Conservation (phyloP, 495 filamentous ascomycete species). For the Glonium stellatum region DNA sequence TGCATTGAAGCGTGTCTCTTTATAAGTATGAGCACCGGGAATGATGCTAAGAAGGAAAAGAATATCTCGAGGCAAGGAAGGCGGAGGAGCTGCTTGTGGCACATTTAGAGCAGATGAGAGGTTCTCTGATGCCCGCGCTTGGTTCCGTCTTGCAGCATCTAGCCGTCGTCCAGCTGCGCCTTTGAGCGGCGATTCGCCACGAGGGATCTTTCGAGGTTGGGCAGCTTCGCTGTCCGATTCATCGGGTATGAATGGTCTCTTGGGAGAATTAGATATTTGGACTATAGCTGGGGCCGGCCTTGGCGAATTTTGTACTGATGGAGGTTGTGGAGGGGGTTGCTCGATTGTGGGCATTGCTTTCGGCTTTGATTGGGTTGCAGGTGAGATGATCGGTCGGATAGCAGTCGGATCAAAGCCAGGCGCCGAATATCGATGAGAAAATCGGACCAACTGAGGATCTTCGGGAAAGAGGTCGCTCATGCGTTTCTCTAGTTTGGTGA, state of each 20-base stretch:
- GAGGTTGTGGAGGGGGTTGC: constrained; percentile 32
- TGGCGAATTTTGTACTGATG: constrained; percentile 32
- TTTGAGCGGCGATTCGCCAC: constrained; percentile 83
- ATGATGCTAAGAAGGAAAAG: constrained; percentile 77
- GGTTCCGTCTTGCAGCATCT: constrained; percentile 62
- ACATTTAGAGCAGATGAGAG: background rate
- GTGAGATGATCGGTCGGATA: constrained; percentile 75
- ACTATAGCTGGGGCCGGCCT: constrained; percentile 19
- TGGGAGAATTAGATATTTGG: constrained; percentile 59
- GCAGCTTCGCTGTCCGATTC: constrained; percentile 60
- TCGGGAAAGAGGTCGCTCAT: constrained; percentile 90
- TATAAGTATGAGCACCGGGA: constrained; percentile 67
- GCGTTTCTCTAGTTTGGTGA: constrained; percentile 80
- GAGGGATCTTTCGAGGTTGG: constrained; percentile 69
- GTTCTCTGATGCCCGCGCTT: constrained; percentile 5
- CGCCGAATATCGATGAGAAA: constrained; percentile 65
- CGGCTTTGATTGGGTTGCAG: constrained; percentile 63
- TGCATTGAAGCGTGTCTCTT: constrained; percentile 58
- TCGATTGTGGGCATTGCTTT: constrained; percentile 35
- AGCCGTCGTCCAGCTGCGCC: constrained; percentile 72
- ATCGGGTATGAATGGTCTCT: constrained; percentile 54
- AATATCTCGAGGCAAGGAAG: constrained; percentile 65
- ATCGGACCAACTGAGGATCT: constrained; percentile 67
- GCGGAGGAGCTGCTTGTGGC: constrained; percentile 13
- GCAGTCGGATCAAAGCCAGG: constrained; percentile 67